These are phyloP conservation scores for Suillus americanus DNA, from an alignment of 768 basidiomycete species.

Conservation along the genomic window DNA sequence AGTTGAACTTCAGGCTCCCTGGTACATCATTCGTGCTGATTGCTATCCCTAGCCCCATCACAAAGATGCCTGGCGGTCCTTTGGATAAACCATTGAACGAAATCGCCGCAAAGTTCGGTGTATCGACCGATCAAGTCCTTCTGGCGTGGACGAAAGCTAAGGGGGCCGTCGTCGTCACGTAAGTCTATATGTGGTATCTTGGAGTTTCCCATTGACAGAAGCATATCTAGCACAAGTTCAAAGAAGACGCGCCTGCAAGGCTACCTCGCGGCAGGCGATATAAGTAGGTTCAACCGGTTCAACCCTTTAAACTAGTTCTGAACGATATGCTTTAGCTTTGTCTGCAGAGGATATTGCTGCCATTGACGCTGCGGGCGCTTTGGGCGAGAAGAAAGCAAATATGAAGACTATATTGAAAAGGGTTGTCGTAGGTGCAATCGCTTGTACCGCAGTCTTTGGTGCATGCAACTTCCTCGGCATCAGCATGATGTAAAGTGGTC, in stretches of 20 bases:
- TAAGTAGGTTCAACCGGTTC: conserved; percentile 39
- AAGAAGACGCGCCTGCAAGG: conserved; percentile 65
- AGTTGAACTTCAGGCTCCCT: conserved; percentile 32
- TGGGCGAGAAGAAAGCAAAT: not conserved
- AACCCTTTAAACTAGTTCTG: not conserved
- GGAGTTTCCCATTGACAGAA: not conserved
- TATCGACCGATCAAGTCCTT: not conserved
- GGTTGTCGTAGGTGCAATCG: conserved; percentile 4
- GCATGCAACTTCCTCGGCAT: conserved; percentile 3
- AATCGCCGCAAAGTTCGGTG: conserved; percentile 38
- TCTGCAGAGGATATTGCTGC: conserved; percentile 46
- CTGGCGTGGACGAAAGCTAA: conserved; percentile 46
- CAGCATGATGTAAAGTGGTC: not conserved
- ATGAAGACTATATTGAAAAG: not conserved
- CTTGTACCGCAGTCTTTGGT: not conserved
- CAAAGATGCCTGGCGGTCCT: conserved; percentile 57
- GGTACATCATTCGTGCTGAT: conserved; percentile 29
- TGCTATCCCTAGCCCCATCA: conserved; percentile 39
- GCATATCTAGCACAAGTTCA: conserved; percentile 52
- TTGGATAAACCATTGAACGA: conserved; percentile 56
- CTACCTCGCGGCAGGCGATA: conserved; percentile 67
- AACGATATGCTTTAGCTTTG: conserved; percentile 24
- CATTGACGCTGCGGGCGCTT: conserved; percentile 55
- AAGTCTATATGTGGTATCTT: conserved; percentile 11
- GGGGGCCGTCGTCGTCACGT: conserved; percentile 67